Evolutionary conservation across 1,139 yeast species (phyloP).

Genomic region (Saccharomyces hybrid): DNA sequence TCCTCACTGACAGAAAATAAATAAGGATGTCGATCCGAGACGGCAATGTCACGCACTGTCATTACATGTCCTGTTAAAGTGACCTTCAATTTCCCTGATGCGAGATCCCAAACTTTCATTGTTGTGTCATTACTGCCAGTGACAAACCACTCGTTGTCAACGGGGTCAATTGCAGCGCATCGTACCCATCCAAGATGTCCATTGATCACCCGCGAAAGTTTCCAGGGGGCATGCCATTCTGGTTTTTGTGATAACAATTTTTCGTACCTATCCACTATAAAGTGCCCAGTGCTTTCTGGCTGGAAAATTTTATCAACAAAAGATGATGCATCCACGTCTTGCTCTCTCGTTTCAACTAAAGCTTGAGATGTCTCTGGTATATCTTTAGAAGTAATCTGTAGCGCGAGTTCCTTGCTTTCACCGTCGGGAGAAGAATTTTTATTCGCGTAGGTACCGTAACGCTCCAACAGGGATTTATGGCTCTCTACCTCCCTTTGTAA

Average conservation of each 20-base stretch:
- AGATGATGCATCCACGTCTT: conserved; percentile 8
- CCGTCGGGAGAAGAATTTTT: background rate
- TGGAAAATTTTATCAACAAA: background rate
- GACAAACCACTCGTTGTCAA: conserved; percentile 78
- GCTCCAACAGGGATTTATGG: background rate
- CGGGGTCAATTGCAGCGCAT: conserved; percentile 68
- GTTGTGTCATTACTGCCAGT: conserved; percentile 88
- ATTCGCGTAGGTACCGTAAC: background rate
- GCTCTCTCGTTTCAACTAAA: conserved; percentile 7
- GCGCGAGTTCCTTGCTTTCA: background rate
- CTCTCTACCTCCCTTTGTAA: conserved; percentile 5
- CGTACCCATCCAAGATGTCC: conserved; percentile 96
- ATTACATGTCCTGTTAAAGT: conserved; percentile 86
- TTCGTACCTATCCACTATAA: conserved; percentile 20
- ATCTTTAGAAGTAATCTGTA: background rate
- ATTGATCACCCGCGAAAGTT: conserved; percentile 60
- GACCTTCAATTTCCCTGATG: conserved; percentile 57
- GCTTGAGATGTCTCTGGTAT: background rate
- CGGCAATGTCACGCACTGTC: conserved; percentile 72
- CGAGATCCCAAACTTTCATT: conserved; percentile 87
- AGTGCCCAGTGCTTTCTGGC: conserved; percentile 6
- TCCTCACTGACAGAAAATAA: conserved; percentile 91
- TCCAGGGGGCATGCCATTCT: conserved; percentile 58
- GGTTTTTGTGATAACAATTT: conserved; percentile 31
- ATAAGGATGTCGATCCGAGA: conserved; percentile 75